A percentile compares a stretch with the other conserved stretches of the same genome.
These are phyloP conservation scores for Colletotrichum sp. DNA, from an alignment of 2,329 filamentous ascomycete genomes.

Conservation along the genomic window DNA sequence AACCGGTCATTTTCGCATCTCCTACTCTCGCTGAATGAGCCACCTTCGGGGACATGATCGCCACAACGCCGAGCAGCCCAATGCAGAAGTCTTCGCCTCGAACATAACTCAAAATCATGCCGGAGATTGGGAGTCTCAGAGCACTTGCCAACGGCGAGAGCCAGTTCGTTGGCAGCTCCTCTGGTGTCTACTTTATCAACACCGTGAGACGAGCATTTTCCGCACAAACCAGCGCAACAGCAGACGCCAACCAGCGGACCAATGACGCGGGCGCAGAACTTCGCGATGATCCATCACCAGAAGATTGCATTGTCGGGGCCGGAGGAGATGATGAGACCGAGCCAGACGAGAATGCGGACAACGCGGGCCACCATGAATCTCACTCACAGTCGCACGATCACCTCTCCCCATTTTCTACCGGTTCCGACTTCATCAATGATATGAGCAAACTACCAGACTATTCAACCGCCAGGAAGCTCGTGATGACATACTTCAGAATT, in stretches of 20 bases:
- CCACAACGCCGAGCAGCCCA: background rate
- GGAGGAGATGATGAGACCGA: background rate
- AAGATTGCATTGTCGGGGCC: conserved; percentile 17
- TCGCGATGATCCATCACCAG: background rate
- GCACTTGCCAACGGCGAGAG: conserved; percentile 36
- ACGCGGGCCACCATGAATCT: background rate
- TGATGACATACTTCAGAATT: conserved; percentile 53
- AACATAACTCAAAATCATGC: background rate
- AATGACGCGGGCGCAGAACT: background rate
- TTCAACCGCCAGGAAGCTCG: conserved; percentile 37
- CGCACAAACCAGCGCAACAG: conserved; percentile 22
- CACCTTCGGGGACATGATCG: background rate
- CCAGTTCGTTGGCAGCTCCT: conserved; percentile 57
- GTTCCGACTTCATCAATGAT: background rate
- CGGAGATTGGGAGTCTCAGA: conserved; percentile 18
- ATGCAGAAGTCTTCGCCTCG: background rate
- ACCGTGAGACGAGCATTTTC: conserved; percentile 58
- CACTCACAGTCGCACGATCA: background rate
- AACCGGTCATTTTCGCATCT: background rate
- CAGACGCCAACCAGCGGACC: conserved; percentile 22
- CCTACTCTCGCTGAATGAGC: background rate
- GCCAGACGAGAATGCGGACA: background rate
- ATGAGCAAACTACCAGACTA: conserved; percentile 1
- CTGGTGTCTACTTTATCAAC: conserved; percentile 58
- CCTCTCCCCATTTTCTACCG: background rate